Evolutionary conservation across 345 rosid species (phyloP).

Genomic region (Gossypium longicalyx): DNA sequence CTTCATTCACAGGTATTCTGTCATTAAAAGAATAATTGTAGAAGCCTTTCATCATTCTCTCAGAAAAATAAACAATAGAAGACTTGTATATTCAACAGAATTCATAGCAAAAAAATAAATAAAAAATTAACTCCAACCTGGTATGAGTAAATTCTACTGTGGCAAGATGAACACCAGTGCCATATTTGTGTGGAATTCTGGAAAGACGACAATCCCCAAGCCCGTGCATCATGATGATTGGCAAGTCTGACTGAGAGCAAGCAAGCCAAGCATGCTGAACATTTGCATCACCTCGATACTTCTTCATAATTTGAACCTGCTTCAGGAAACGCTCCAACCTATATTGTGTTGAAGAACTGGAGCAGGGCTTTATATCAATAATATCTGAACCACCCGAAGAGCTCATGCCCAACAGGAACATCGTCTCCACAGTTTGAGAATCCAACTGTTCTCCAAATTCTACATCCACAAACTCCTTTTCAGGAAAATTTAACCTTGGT

Average conservation of each 20-base stretch:
- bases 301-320: slow-evolving; percentile 64
- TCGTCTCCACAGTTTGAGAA: slow-evolving; percentile 36
- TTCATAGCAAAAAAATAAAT: not conserved
- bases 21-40: not conserved
- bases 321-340: slow-evolving; percentile 67
- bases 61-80: not conserved
- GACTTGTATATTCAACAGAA: not conserved
- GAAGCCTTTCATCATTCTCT: not conserved
- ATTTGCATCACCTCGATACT: slow-evolving; percentile 76
- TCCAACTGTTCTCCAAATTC: slow-evolving; percentile 31
- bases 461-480: slow-evolving; percentile 6
- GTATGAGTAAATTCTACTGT: slow-evolving; percentile 45
- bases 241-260: slow-evolving; percentile 43
- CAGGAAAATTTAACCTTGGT: slow-evolving; percentile 9
- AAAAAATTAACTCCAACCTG: slow-evolving; percentile 45
- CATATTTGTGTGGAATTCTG: slow-evolving; percentile 46
- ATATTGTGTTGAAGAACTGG: slow-evolving; percentile 37
- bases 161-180: slow-evolving; percentile 76
- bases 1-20: not conserved
- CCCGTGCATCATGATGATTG: slow-evolving; percentile 47
- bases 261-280: slow-evolving; percentile 89
- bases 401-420: slow-evolving; percentile 51
- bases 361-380: slow-evolving; percentile 42
- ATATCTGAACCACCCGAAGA: slow-evolving; percentile 39
- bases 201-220: slow-evolving; percentile 63